These are phyloP conservation scores for Synchytrium microbalum DNA, from an alignment of 371 early-diverging fungal species.

Conservation along the genomic window DNA sequence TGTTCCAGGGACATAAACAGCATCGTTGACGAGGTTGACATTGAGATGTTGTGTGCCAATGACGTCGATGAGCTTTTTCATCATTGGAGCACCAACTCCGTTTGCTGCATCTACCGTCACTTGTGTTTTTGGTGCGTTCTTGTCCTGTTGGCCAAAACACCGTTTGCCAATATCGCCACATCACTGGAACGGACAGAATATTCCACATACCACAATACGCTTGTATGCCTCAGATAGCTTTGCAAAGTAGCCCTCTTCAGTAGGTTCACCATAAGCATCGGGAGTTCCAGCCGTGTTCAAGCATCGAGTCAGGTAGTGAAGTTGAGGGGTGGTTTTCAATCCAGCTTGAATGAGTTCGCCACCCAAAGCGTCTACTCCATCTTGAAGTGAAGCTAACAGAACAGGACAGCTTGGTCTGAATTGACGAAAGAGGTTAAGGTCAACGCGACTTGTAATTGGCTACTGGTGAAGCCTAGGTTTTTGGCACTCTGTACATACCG, in stretches of 20 bases:
- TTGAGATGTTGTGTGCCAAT: slow-evolving; percentile 58
- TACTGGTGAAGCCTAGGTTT: no score
- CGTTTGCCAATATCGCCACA: slow-evolving; percentile 9
- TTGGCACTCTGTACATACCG: no score
- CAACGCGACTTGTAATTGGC: slow-evolving; percentile 2
- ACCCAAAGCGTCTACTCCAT: slow-evolving; percentile 68
- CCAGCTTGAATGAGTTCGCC: slow-evolving; percentile 73
- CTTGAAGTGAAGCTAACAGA: slow-evolving; percentile 69
- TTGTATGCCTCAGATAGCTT: slow-evolving; percentile 81
- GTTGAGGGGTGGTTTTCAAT: slow-evolving; percentile 94
- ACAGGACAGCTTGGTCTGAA: slow-evolving; percentile 73
- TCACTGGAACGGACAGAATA: neutral
- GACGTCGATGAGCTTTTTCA: slow-evolving; percentile 60
- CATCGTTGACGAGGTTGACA: slow-evolving; percentile 64
- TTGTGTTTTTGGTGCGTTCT: slow-evolving; percentile 55
- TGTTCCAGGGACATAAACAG: slow-evolving; percentile 55
- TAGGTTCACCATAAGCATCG: slow-evolving; percentile 86
- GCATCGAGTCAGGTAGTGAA: slow-evolving; percentile 92
- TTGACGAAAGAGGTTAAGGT: slow-evolving; percentile 9
- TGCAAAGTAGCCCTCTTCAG: slow-evolving; percentile 82
- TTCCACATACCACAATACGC: slow-evolving; percentile 60
- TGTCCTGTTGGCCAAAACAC: slow-evolving; percentile 46
- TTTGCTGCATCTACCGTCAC: slow-evolving; percentile 90
- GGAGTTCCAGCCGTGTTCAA: slow-evolving; percentile 66
- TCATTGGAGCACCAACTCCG: slow-evolving; percentile 94